Base-by-base conservation (phyloP, 2,329 filamentous ascomycete species). In the Talaromyces sp. region DNA sequence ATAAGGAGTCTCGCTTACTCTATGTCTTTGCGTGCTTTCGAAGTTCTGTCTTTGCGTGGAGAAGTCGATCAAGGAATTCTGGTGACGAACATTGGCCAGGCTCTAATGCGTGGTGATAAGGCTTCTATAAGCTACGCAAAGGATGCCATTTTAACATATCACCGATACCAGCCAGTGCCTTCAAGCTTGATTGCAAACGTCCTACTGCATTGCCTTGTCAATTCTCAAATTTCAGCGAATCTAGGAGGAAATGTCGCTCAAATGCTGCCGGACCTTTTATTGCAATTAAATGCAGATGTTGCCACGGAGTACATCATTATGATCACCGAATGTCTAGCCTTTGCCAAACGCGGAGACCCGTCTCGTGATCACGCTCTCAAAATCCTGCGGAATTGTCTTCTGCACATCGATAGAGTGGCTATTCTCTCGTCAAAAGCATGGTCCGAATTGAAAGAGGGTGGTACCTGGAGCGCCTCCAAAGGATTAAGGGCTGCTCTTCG, bases 291-390 rank as follows among this genome's bases (percentile, higher is more conserved):
- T 55, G 61, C 68, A 2, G 66, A 75, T 33, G 56, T 63, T 59
- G 69, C 69, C 25, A 66, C 71, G 8, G 64, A 64, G 23, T 70
- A 68, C 59, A 69, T 78, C 9, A 66, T 77, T 35, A 56, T 67
- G 25, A 68, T 75, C 3, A 76, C 76, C 0, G 72, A 78, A 63
- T 60, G 40, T 23, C 57, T 79, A 42, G 63, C 66, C 6, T 66
- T 70, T 28, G 68, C 70, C 25, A 48, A 56, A 42, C 66, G 69
- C 60, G 64, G 63, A 8, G 46, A 65, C 14, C 59, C 62, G 42
- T 2, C 28, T 46, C 63, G 63, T 37, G 31, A n/a, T 31, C 58
- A 50, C 4, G 50, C 71, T 23, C 65, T 79, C n/a, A 60, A 69
- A 46, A 64, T 63, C 60, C 78, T 76, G 75, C 67, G 66, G 52